phyloP scores from a whole-genome alignment of 495 filamentous ascomycete species.

The Daldinia caldariorum region DNA sequence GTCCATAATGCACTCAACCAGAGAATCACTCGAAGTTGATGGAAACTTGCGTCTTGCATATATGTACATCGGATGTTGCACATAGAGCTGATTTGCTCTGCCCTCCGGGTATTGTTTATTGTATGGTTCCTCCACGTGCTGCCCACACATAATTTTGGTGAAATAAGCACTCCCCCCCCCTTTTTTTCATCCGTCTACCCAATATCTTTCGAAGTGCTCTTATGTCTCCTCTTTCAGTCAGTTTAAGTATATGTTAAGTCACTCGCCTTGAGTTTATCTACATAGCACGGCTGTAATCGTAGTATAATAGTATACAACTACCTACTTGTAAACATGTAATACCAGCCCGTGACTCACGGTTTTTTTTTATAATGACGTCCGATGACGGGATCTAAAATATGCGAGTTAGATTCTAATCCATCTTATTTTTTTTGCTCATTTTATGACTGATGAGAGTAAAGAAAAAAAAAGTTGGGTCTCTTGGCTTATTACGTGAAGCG shows the following conservation, averaged over 20 bases:
- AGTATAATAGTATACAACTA: too few relatives aligned
- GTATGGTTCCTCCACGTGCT: background rate
- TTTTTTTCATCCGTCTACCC: background rate
- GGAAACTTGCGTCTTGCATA: conserved; percentile 35
- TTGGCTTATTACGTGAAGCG: conserved; percentile 25
- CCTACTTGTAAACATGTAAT: too few relatives aligned
- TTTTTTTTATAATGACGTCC: conserved; percentile 19
- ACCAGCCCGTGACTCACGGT: conserved; percentile 25
- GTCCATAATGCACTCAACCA: conserved; percentile 42
- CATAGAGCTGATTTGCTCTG: conserved; percentile 30
- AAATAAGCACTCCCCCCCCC: background rate
- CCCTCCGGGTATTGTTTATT: background rate
- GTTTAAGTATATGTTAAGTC: too few relatives aligned
- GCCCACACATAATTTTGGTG: background rate
- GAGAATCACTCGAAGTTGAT: conserved; percentile 39
- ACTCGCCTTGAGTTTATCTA: too few relatives aligned
- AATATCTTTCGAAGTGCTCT: background rate
- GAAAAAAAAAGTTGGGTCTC: conserved; percentile 37
- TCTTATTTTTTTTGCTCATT: background rate
- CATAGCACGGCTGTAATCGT: too few relatives aligned
- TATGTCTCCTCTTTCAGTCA: background rate
- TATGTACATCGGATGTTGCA: conserved; percentile 40
- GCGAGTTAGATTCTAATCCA: background rate
- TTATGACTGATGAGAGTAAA: conserved; percentile 9
- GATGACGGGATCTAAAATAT: conserved; percentile 37